phyloP scores from a whole-genome alignment of 805 yeast genomes.

The Millerago galiae region DNA sequence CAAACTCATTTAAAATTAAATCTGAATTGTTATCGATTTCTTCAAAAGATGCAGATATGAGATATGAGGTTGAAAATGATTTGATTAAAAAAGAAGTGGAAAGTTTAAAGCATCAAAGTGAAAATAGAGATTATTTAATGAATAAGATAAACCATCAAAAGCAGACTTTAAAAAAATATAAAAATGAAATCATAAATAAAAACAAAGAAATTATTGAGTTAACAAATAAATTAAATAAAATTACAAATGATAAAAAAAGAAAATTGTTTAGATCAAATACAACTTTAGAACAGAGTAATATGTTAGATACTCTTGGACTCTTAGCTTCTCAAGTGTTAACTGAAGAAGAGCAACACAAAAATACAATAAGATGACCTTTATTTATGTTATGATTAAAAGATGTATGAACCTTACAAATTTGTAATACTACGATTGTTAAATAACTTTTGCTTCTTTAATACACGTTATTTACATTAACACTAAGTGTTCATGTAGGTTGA shows the following conservation, averaged over 20 bases:
- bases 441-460: too few species aligned
- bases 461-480: slow-evolving; percentile 4
- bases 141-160: slow-evolving; percentile 35
- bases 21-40: slow-evolving; percentile 37
- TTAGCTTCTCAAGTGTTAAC: slow-evolving; percentile 48
- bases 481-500: slow-evolving; percentile 96
- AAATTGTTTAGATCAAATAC: slow-evolving; percentile 8
- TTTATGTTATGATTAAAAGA: background rate
- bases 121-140: slow-evolving; percentile 30
- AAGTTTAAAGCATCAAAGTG: slow-evolving; percentile 27
- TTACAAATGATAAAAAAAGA: slow-evolving; percentile 9
- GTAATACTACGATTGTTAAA: background rate
- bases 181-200: slow-evolving; percentile 34
- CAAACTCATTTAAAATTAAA: slow-evolving; percentile 30
- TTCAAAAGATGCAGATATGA: slow-evolving; percentile 36
- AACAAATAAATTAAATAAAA: slow-evolving; percentile 13
- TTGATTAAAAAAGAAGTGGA: slow-evolving; percentile 43
- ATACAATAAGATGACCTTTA: background rate
- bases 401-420: background rate
- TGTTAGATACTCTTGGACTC: slow-evolving; percentile 45
- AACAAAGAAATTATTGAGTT: slow-evolving; percentile 39
- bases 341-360: slow-evolving; percentile 23
- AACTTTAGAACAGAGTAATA: slow-evolving; percentile 13
- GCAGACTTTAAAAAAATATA: slow-evolving; percentile 38
- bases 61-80: slow-evolving; percentile 41